These are phyloP conservation scores for Tetradesmus obliquus DNA, from an alignment of 139 green algal species.

Conservation along the genomic window DNA sequence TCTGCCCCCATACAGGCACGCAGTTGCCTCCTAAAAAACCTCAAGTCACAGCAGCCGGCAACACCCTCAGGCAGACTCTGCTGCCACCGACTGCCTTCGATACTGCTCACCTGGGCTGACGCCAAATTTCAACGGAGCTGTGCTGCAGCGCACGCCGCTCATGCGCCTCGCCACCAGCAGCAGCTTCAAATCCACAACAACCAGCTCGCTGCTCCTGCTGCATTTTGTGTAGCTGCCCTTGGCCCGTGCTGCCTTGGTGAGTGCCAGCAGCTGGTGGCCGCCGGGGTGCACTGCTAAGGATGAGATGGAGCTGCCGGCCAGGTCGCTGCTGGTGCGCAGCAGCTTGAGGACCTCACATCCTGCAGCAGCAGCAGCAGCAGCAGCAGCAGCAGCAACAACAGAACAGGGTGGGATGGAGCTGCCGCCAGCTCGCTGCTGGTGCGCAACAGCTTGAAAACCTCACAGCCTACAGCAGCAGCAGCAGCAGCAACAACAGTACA, in stretches of 20 bases:
- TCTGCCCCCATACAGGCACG: neutral
- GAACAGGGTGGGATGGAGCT: too few species aligned
- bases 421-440: constrained; percentile 44
- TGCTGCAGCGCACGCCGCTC: constrained; percentile 36
- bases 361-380: constrained; percentile 7
- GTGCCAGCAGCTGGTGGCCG: constrained; percentile 49
- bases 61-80: too few species aligned
- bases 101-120: constrained; percentile 53
- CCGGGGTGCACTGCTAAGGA: constrained; percentile 36
- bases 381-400: neutral
- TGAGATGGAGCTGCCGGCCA: constrained; percentile 44
- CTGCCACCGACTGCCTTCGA: too few species aligned
- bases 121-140: constrained; percentile 45
- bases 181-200: constrained; percentile 51
- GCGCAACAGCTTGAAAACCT: neutral
- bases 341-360: neutral
- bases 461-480: too few species aligned
- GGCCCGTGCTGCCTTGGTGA: constrained; percentile 44
- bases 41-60: too few species aligned
- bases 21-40: too few species aligned
- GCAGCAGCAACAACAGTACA: too few species aligned
- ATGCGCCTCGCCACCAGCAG: constrained; percentile 44
- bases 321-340: constrained; percentile 37
- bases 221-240: neutral
- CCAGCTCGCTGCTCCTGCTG: constrained; percentile 22